Conservation (phyloP, 2,329 filamentous ascomycete species). For the Proliferodiscus dingleyae region DNA sequence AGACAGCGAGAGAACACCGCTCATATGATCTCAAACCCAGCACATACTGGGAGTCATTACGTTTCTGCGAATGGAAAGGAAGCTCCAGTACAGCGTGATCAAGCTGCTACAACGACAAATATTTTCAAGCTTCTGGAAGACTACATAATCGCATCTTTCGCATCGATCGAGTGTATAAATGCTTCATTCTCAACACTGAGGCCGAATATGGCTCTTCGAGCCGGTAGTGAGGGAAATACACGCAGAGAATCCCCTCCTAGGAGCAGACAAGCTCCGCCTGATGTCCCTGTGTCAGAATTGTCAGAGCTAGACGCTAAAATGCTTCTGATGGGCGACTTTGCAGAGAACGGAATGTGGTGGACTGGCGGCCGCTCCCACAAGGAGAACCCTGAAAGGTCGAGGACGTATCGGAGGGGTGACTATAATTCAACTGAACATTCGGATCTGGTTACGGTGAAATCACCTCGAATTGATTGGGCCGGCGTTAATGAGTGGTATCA, state of each 20-base stretch:
- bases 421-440: conserved; percentile 8
- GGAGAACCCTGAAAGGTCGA: conserved; percentile 34
- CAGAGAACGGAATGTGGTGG: conserved; percentile 82
- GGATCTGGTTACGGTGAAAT: conserved; percentile 50
- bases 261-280: conserved; percentile 28
- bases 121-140: conserved; percentile 76
- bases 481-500: conserved; percentile 71
- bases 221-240: conserved; percentile 26
- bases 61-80: conserved; percentile 4
- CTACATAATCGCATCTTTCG: conserved; percentile 66
- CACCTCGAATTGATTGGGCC: conserved; percentile 70
- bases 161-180: conserved; percentile 68
- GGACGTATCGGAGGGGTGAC: conserved; percentile 27
- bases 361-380: conserved; percentile 49
- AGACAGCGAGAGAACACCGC: conserved; percentile 11
- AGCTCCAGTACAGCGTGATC: conserved; percentile 36
- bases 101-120: conserved; percentile 37
- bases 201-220: conserved; percentile 29
- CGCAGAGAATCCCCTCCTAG: conserved; percentile 21
- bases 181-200: conserved; percentile 62
- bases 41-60: neutral
- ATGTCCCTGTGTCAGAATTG: conserved; percentile 46
- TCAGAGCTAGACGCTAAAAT: conserved; percentile 70
- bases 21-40: neutral
- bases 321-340: conserved; percentile 67